Base-by-base conservation (phyloP, 2,329 filamentous ascomycete genomes). In the Paradendryphiella salina region DNA sequence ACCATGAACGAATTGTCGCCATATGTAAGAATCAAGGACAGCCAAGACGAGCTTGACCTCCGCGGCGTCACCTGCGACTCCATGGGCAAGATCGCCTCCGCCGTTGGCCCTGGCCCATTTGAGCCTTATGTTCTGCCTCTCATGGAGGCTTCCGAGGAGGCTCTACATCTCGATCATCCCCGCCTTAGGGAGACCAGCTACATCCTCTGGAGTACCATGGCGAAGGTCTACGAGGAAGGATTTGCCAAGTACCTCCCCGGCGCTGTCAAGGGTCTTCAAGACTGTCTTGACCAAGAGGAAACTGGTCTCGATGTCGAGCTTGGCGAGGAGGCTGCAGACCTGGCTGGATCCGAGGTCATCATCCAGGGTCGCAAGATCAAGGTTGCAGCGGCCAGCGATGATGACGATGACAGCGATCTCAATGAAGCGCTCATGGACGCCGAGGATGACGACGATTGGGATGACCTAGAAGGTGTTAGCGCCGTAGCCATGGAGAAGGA, bases 401-500 rank as follows among this genome's bases (percentile, higher is more conserved):
- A 84, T 29, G 85, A 84, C 43, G 85, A 84, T 26, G 85, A 84
- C 28, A 83, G 86, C 54, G 88, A 91, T 37, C 57, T 71, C 20
- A 71, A 71, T 45, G 69, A 71, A 38, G 73, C 70, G 46, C 67
- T 66, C 36, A 87, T 88, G 56, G 81, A 87, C 11, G 84, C 85
- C 3, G 88, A 90, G 34, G 88, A 90, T 40, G 88, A 93, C 35
- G 89, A 90, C 51, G 89, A 91, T 54, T 91, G 89, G 83, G 88
- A 91, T 64, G 89, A 91, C 64, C 80, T 95, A 39, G 86, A 85
- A 50, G 90, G 90, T 42, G 89, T 95, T 56, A 95, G 90, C 20
- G 90, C 91, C 45, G 84, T 96, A 47, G 90, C 93, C 18, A 84
- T 96, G 65, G 94, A 97, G 81, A 96, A 97, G 77, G 94, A 99